Percentiles rank a stretch among this genome's conserved stretches.
These are phyloP conservation scores for Coemansia umbellata DNA, from an alignment of 192 early-diverging fungal genomes.

Conservation along the genomic window DNA sequence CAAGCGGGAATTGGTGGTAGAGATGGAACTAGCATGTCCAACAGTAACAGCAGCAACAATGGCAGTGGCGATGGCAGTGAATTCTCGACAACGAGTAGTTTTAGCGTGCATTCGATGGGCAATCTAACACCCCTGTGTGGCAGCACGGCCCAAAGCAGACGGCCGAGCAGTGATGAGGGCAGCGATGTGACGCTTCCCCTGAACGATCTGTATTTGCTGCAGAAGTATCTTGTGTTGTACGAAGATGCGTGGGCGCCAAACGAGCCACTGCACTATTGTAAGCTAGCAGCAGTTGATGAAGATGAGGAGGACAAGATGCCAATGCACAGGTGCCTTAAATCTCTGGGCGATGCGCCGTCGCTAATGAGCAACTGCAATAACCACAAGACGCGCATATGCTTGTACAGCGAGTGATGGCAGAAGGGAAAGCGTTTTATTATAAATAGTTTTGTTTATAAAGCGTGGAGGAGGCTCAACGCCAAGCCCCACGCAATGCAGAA, in stretches of 20 bases:
- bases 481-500: too few relatives aligned
- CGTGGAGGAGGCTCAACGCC: too few relatives aligned
- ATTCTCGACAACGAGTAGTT: constrained; percentile 2
- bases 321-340: constrained; percentile 25
- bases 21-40: neutral
- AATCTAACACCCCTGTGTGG: constrained; percentile 7
- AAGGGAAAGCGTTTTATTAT: too few relatives aligned
- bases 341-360: constrained; percentile 21
- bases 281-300: neutral
- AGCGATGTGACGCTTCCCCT: constrained; percentile 21
- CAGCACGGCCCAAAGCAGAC: neutral
- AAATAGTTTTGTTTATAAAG: too few relatives aligned
- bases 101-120: constrained; percentile 33
- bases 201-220: constrained; percentile 46
- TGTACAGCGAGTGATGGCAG: too few relatives aligned
- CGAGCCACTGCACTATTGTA: constrained; percentile 2
- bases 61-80: neutral
- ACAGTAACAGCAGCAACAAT: constrained; percentile 4
- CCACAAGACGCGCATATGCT: constrained; percentile 27
- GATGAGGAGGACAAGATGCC: neutral
- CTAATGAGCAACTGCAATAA: constrained; percentile 18
- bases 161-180: neutral
- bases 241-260: constrained; percentile 27
- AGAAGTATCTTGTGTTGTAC: constrained; percentile 43
- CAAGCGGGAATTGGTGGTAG: neutral